These are phyloP conservation scores for Pichia sp. DNA, from an alignment of 1,139 yeast species.

Conservation along the genomic window DNA sequence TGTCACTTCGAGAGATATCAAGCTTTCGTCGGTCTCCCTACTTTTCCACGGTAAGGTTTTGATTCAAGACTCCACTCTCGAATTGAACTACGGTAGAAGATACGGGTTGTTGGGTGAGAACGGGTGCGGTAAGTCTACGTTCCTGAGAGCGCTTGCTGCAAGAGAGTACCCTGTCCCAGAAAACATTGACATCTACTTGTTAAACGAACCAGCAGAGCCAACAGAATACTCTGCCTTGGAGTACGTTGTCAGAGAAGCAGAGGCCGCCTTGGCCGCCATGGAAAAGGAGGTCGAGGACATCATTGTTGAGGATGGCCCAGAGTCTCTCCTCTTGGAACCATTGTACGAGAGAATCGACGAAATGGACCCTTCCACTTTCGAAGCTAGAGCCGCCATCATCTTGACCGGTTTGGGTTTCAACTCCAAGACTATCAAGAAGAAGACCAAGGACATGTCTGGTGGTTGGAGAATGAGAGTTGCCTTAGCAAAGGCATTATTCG, in stretches of 20 bases:
- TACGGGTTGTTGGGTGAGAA: conserved; percentile 96
- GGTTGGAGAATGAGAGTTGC: conserved; percentile 96
- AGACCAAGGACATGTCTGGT: conserved; percentile 99
- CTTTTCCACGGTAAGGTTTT: conserved; percentile 97
- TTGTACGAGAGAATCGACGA: conserved; percentile 92
- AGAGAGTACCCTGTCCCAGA: conserved; percentile 96
- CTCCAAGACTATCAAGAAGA: conserved; percentile 73
- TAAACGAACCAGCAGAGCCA: conserved; percentile 97
- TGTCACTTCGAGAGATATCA: conserved; percentile 88
- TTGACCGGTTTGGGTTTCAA: conserved; percentile 97
- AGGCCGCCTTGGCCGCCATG: conserved; percentile 80
- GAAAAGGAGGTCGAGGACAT: conserved; percentile 90
- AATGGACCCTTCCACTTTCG: conserved; percentile 95
- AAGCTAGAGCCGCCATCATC: conserved; percentile 92
- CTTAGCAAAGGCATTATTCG: conserved; percentile 75
- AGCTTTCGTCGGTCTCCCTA: conserved; percentile 82
- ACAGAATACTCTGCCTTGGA: conserved; percentile 89
- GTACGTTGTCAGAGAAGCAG: conserved; percentile 96
- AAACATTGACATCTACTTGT: conserved; percentile 80
- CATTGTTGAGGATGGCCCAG: conserved; percentile 91
- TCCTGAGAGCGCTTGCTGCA: conserved; percentile 87
- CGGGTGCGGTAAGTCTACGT: conserved; percentile 98
- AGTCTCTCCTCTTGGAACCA: conserved; percentile 78
- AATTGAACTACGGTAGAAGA: conserved; percentile 94
- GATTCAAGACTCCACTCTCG: conserved; percentile 85